A percentile compares a stretch with the other conserved stretches of the same genome.
These are phyloP conservation scores for Fusarium compactum DNA, from an alignment of 2,329 filamentous ascomycete species.

Conservation along the genomic window DNA sequence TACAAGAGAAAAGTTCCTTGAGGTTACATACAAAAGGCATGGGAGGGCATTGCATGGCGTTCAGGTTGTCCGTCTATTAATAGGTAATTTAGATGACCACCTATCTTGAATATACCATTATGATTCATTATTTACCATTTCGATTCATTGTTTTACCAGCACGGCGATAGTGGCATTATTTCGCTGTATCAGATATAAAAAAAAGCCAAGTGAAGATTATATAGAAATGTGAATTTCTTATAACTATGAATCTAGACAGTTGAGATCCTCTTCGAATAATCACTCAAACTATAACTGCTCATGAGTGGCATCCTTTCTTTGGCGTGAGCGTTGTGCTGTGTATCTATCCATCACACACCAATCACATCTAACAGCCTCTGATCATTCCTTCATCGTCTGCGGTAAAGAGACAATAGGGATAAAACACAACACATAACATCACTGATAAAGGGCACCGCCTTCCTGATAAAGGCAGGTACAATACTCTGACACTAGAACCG, in stretches of 20 bases:
- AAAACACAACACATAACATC: slow-evolving; percentile 33
- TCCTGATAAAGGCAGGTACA: slow-evolving; percentile 9
- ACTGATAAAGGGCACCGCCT: slow-evolving; percentile 4
- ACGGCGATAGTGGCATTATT: not conserved
- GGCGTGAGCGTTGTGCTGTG: slow-evolving; percentile 42
- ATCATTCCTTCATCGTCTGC: slow-evolving; percentile 32
- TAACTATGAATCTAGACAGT: slow-evolving; percentile 32
- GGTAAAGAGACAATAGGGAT: slow-evolving; percentile 22
- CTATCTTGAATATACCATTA: slow-evolving; percentile 40
- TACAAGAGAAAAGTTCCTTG: slow-evolving; percentile 28
- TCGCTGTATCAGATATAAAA: not conserved
- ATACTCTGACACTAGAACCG: slow-evolving; percentile 36
- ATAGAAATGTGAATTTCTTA: slow-evolving; percentile 18
- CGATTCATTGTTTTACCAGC: not conserved
- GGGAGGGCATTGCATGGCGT: slow-evolving; percentile 53
- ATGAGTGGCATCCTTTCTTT: slow-evolving; percentile 34
- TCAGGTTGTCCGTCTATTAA: slow-evolving; percentile 44
- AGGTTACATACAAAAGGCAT: slow-evolving; percentile 40
- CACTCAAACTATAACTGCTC: slow-evolving; percentile 25
- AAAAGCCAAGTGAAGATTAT: not conserved
- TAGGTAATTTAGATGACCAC: slow-evolving; percentile 36
- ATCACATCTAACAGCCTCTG: slow-evolving; percentile 34
- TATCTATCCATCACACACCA: slow-evolving; percentile 37
- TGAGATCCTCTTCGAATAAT: slow-evolving; percentile 25
- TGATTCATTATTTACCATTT: slow-evolving; percentile 4